Percentiles rank a stretch among this genome's conserved stretches.
Evolutionary conservation across 768 basidiomycete genomes (phyloP).

Genomic region (Leccinum longicurvipes): DNA sequence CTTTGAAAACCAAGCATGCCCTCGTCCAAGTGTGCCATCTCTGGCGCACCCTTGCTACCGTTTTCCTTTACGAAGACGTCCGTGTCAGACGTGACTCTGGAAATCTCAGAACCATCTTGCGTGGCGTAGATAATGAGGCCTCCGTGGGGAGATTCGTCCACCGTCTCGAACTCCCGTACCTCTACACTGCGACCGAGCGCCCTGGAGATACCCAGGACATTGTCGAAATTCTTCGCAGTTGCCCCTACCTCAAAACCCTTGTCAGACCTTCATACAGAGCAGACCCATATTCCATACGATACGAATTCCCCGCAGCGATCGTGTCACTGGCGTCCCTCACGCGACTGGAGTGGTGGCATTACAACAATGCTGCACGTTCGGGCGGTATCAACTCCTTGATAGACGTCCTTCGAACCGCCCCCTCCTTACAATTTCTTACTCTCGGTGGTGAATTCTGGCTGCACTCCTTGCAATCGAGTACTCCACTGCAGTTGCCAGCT

Average conservation of each 20-base stretch:
- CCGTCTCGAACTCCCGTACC: constrained; percentile 58
- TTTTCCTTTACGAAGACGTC: constrained; percentile 54
- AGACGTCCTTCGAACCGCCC: constrained; percentile 48
- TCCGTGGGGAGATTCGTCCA: constrained; percentile 41
- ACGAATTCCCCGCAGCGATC: constrained; percentile 50
- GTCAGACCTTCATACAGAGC: constrained; percentile 41
- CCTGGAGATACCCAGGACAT: constrained; percentile 31
- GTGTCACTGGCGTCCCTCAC: constrained; percentile 49
- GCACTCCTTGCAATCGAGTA: constrained; percentile 15
- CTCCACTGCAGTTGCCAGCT: constrained; percentile 38
- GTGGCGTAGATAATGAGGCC: constrained; percentile 8
- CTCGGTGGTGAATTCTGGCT: constrained; percentile 45
- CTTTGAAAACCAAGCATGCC: constrained; percentile 34
- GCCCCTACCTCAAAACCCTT: constrained; percentile 51
- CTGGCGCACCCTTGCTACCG: constrained; percentile 49
- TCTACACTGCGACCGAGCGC: constrained; percentile 42
- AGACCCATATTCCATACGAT: constrained; percentile 34
- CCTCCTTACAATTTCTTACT: constrained; percentile 57
- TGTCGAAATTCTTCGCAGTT: constrained; percentile 47
- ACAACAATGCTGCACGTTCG: constrained; percentile 50
- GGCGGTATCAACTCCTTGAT: constrained; percentile 64
- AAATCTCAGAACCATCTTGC: constrained; percentile 34
- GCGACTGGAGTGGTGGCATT: constrained; percentile 70
- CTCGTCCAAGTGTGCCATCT: constrained; percentile 55
- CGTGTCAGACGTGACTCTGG: constrained; percentile 34